Conservation (phyloP, 1,284 basidiomycete species). For the Coniferiporia sulphurascens region DNA sequence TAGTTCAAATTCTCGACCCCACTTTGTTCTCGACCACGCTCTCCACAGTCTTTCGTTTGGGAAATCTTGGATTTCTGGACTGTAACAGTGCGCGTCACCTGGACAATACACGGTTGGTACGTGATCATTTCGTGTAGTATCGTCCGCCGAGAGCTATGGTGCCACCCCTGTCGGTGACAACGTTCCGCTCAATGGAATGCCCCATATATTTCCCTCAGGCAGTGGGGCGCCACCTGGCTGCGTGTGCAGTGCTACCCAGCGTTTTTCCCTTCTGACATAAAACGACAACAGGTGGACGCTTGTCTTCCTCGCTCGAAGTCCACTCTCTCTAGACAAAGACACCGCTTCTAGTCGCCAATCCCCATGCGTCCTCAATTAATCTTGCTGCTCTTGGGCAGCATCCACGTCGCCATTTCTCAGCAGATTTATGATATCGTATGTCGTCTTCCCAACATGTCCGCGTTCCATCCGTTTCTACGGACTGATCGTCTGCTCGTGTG, state of each 20-base stretch:
- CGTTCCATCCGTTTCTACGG: neutral
- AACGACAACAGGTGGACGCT: neutral
- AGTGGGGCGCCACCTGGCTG: neutral
- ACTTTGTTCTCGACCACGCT: no score
- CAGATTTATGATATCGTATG: slow-evolving; percentile 33
- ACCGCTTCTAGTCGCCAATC: neutral
- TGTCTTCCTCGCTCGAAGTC: neutral
- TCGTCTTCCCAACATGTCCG: slow-evolving; percentile 1
- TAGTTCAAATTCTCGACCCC: no score
- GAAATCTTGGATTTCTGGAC: no score
- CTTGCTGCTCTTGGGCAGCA: neutral
- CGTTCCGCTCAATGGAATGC: neutral
- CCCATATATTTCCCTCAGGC: slow-evolving; percentile 8
- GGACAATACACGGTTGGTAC: neutral
- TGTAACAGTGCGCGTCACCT: neutral
- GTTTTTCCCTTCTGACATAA: slow-evolving; percentile 7
- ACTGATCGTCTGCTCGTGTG: slow-evolving; percentile 15
- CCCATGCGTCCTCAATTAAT: neutral
- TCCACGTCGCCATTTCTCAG: slow-evolving; percentile 22
- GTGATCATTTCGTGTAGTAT: neutral
- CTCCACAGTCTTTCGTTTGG: no score
- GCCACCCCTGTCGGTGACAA: slow-evolving; percentile 2
- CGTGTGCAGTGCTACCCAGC: neutral
- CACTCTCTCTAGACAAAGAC: neutral
- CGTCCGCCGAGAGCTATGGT: neutral